Percentiles rank a stretch among this genome's conserved stretches.
These are phyloP conservation scores for Hypoxylon sp. DNA, from an alignment of 2,329 filamentous ascomycete species.

Conservation along the genomic window DNA sequence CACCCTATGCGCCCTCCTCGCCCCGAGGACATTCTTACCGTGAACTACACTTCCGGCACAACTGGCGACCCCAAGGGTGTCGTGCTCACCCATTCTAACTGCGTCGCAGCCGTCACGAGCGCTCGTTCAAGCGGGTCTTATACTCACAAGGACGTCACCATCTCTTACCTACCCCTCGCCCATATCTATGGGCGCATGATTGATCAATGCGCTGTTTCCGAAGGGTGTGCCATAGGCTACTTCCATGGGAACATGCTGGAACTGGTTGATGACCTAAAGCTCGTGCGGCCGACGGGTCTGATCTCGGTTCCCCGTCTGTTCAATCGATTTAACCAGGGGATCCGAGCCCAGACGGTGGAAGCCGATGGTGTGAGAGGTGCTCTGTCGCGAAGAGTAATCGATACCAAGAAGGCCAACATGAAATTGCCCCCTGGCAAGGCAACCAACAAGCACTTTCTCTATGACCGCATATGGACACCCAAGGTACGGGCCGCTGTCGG, in stretches of 20 bases:
- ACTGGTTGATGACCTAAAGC: constrained; percentile 89
- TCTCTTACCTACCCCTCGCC: constrained; percentile 91
- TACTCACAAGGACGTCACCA: constrained; percentile 64
- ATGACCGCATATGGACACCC: constrained; percentile 87
- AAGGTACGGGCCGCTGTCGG: constrained; percentile 88
- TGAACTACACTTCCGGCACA: constrained; percentile 90
- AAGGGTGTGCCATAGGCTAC: constrained; percentile 81
- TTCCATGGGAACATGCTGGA: constrained; percentile 91
- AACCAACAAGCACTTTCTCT: constrained; percentile 79
- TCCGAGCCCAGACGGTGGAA: constrained; percentile 81
- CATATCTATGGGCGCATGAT: constrained; percentile 91
- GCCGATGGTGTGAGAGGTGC: constrained; percentile 81
- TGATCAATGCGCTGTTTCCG: constrained; percentile 77
- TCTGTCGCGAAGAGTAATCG: constrained; percentile 80
- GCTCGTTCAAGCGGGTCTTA: constrained; percentile 65
- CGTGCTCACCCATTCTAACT: constrained; percentile 81
- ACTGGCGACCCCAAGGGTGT: constrained; percentile 86
- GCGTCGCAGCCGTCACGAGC: constrained; percentile 74
- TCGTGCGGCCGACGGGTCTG: constrained; percentile 82
- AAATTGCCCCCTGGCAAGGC: constrained; percentile 75
- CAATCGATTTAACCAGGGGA: constrained; percentile 86
- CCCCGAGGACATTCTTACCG: constrained; percentile 81
- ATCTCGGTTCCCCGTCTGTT: constrained; percentile 90
- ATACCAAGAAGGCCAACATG: constrained; percentile 81
- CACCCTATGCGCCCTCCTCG: constrained; percentile 74